Percentiles rank a stretch among this genome's conserved stretches.
These are phyloP conservation scores for Pseudotsuga menziesii DNA, from an alignment of 75 land plant species.

Conservation along the genomic window DNA sequence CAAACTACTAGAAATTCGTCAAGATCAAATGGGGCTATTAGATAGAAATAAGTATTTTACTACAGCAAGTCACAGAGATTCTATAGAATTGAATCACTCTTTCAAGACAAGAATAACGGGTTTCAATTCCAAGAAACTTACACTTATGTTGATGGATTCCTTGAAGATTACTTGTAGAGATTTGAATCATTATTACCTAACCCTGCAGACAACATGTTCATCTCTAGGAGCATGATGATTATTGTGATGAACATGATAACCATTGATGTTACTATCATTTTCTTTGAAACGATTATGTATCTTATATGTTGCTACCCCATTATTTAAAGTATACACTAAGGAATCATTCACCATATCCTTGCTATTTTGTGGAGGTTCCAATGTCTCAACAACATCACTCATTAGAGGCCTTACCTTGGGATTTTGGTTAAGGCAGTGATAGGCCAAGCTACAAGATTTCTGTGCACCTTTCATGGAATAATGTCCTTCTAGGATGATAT, in stretches of 20 bases:
- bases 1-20: neutral
- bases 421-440: conserved; percentile 60
- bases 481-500: conserved; percentile 60
- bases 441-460: conserved; percentile 67
- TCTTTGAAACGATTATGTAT: neutral
- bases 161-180: neutral
- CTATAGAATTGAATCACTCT: neutral
- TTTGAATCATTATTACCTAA: neutral
- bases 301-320: conserved; percentile 7
- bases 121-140: conserved; percentile 7
- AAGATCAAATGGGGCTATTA: neutral
- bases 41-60: conserved; percentile 7
- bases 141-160: conserved; percentile 5
- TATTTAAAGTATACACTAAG: conserved; percentile 8
- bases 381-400: conserved; percentile 73
- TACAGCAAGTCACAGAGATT: neutral
- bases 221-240: neutral
- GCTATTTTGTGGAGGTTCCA: conserved; percentile 53
- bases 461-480: conserved; percentile 68
- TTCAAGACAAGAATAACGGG: neutral
- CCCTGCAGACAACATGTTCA: conserved; percentile 9
- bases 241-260: neutral
- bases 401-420: conserved; percentile 74
- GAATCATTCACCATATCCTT: conserved; percentile 24
- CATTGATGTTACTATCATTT: neutral